Evolutionary conservation across 208 protist genomes (phyloP).

Genomic region (Leishmania turanica): DNA sequence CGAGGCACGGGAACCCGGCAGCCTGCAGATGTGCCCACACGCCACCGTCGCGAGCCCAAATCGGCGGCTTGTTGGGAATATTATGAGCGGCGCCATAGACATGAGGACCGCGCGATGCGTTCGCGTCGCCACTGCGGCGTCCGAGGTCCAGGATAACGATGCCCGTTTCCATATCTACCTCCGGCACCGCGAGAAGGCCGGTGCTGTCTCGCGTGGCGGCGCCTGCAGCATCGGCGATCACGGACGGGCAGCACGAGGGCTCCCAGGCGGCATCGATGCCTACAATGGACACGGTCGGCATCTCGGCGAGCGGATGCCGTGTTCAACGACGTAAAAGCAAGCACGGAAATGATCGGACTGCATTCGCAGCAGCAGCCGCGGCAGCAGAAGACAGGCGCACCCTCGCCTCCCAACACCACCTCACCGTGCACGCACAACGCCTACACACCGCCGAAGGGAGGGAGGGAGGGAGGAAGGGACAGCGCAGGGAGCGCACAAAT

Average conservation of each 20-base stretch:
- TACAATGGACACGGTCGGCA: conserved; percentile 1
- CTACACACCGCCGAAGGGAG: neutral
- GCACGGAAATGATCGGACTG: neutral
- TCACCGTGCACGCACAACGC: neutral
- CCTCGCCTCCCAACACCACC: neutral
- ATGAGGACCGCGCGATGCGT: neutral
- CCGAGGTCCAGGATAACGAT: conserved; percentile 20
- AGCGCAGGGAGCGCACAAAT: neutral
- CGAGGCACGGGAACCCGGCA: conserved; percentile 19
- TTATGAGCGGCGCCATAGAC: neutral
- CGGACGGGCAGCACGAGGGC: neutral
- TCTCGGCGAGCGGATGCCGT: neutral
- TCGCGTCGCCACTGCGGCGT: neutral
- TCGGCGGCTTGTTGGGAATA: neutral
- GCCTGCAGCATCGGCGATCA: neutral
- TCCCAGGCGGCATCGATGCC: conserved; percentile 1
- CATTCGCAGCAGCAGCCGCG: neutral
- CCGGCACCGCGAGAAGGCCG: conserved; percentile 14
- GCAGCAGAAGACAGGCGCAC: neutral
- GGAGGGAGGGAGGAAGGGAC: neutral
- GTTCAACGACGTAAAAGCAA: neutral
- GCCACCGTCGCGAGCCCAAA: neutral
- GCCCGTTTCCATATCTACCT: neutral
- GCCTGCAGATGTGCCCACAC: conserved; percentile 8
- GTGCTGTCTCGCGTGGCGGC: neutral